Conservation (phyloP, 495 filamentous ascomycete genomes). For the Hypoxylon fuscum region DNA sequence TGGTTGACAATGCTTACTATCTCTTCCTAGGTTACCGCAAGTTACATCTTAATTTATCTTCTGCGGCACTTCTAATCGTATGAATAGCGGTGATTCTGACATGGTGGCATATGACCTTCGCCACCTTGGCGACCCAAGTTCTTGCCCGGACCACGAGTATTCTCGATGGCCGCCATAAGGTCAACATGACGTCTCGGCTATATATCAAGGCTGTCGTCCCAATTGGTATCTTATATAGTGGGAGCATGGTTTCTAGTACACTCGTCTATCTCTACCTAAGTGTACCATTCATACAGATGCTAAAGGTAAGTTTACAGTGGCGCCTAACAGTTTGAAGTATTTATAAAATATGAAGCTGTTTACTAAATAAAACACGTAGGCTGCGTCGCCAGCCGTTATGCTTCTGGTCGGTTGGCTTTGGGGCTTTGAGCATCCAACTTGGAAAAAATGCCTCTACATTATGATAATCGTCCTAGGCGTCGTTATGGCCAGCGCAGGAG, state of each 20-base stretch:
- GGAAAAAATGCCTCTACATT: constrained; percentile 71
- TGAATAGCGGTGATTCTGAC: constrained; percentile 66
- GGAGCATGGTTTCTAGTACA: constrained; percentile 77
- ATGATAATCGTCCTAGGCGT: constrained; percentile 79
- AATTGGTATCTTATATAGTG: constrained; percentile 76
- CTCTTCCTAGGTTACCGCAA: constrained; percentile 49
- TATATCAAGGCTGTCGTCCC: constrained; percentile 78
- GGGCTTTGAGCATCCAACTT: constrained; percentile 66
- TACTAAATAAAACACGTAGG: constrained; percentile 48
- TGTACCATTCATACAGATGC: constrained; percentile 85
- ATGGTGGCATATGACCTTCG: constrained; percentile 80
- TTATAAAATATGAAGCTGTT: not conserved
- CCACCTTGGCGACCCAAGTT: constrained; percentile 76
- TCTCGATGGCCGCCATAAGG: constrained; percentile 71
- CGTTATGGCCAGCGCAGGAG: constrained; percentile 75
- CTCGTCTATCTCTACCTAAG: constrained; percentile 77
- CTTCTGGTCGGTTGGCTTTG: constrained; percentile 73
- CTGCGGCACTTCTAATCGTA: constrained; percentile 12
- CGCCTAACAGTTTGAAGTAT: not conserved
- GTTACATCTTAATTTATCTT: constrained; percentile 13
- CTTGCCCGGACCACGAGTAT: constrained; percentile 72
- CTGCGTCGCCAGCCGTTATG: constrained; percentile 73
- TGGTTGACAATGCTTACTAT: constrained; percentile 15
- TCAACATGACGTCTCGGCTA: constrained; percentile 73
- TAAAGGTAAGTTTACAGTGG: constrained; percentile 64